These are phyloP conservation scores for Borovskyia barvae DNA, from an alignment of 208 protist genomes.

Conservation along the genomic window DNA sequence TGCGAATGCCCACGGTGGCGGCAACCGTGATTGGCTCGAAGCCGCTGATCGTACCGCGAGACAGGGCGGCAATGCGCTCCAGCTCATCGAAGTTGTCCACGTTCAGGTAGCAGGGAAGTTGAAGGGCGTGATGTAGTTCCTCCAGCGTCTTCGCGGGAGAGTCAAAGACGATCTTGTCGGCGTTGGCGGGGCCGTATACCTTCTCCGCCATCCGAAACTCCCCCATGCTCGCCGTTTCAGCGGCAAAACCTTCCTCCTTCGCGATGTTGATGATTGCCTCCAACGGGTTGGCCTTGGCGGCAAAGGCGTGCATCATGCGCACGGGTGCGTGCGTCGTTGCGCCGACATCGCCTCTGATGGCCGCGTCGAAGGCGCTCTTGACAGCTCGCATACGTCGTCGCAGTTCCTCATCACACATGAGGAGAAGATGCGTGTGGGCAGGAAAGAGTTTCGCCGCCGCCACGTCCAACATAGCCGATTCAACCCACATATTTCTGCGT, in stretches of 20 bases:
- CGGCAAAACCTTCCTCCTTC: constrained; percentile 35
- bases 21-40: constrained; percentile 11
- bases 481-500: constrained; percentile 30
- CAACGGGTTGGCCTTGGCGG: constrained; percentile 65
- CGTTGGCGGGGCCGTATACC: constrained; percentile 15
- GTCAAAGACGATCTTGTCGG: constrained; percentile 58
- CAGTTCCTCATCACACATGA: constrained; percentile 42
- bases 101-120: constrained; percentile 53
- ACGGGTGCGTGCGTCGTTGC: not conserved
- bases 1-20: constrained; percentile 54
- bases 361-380: constrained; percentile 24
- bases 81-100: constrained; percentile 77
- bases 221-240: constrained; percentile 63
- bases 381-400: constrained; percentile 36
- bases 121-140: constrained; percentile 53
- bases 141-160: constrained; percentile 61
- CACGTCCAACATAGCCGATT: constrained; percentile 38
- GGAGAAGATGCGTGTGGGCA: constrained; percentile 48
- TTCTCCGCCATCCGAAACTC: constrained; percentile 52
- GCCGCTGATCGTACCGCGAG: constrained; percentile 14
- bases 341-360: not conserved
- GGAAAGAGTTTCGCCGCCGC: constrained; percentile 42
- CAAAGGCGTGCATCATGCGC: constrained; percentile 44
- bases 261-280: constrained; percentile 35
- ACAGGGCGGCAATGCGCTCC: constrained; percentile 38